Evolutionary conservation across 768 basidiomycete genomes (phyloP).

Genomic region (Nidula microcarpa): DNA sequence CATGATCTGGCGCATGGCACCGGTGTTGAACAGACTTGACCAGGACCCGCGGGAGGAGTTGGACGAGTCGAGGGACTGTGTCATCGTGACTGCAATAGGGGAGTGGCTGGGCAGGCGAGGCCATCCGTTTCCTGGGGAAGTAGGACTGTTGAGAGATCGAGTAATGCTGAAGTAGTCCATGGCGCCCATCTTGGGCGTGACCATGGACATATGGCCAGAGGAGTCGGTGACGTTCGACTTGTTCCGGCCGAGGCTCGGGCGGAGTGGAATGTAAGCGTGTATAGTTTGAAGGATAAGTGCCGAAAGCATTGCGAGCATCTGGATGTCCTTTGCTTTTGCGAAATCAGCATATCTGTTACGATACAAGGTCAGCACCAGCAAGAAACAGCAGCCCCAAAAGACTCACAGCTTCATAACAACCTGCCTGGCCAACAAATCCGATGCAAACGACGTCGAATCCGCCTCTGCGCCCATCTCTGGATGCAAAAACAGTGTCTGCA

Average conservation of each 20-base stretch:
- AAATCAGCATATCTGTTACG: constrained; percentile 34
- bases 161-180: constrained; percentile 61
- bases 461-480: constrained; percentile 6
- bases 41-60: constrained; percentile 74
- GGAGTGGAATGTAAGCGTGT: constrained; percentile 5
- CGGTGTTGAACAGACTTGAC: constrained; percentile 74
- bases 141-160: constrained; percentile 31
- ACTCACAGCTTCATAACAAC: constrained; percentile 49
- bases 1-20: constrained; percentile 68
- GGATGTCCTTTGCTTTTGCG: constrained; percentile 58
- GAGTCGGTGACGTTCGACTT: constrained; percentile 2
- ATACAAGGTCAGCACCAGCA: not conserved
- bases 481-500: constrained; percentile 44
- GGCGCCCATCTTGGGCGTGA: constrained; percentile 17
- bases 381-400: constrained; percentile 1
- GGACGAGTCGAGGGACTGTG: constrained; percentile 46
- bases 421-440: constrained; percentile 28
- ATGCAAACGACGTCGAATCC: constrained; percentile 14
- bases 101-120: constrained; percentile 39
- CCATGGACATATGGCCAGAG: constrained; percentile 5
- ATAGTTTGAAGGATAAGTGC: constrained; percentile 58
- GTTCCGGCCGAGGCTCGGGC: no score
- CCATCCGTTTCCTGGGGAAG: constrained; percentile 43
- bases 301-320: constrained; percentile 79
- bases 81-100: constrained; percentile 30